Conservation (phyloP, 1,284 basidiomycete genomes). For the Dichomitus squalens region DNA sequence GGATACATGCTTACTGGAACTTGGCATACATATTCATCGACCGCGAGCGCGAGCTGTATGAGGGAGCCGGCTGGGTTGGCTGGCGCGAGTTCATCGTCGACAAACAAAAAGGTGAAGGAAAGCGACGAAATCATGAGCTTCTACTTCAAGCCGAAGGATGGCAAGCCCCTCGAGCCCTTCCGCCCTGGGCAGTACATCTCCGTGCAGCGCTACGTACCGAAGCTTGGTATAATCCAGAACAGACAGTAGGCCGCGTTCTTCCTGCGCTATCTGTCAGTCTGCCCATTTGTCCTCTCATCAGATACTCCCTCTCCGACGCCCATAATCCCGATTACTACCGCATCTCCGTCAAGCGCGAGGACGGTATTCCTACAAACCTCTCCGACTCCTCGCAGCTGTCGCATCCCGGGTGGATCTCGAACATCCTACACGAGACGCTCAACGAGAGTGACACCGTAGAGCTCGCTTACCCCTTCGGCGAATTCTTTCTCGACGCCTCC, state of each 20-base stretch:
- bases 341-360: constrained; percentile 31
- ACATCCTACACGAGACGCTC: constrained; percentile 27
- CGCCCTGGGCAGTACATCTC: constrained; percentile 31
- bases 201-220: constrained; percentile 24
- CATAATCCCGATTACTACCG: constrained; percentile 27
- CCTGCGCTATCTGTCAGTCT: no score
- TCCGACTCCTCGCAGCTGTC: constrained; percentile 14
- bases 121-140: constrained; percentile 30
- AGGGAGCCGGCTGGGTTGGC: constrained; percentile 26
- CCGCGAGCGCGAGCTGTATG: constrained; percentile 29
- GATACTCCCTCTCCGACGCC: constrained; percentile 29
- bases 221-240: constrained; percentile 23
- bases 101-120: constrained; percentile 26
- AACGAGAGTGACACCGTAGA: constrained; percentile 27
- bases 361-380: constrained; percentile 6
- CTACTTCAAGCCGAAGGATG: constrained; percentile 30
- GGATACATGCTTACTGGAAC: constrained; percentile 30
- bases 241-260: constrained; percentile 21
- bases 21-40: constrained; percentile 30
- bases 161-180: constrained; percentile 21
- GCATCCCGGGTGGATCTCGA: constrained; percentile 30
- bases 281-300: constrained; percentile 3
- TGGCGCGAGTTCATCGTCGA: constrained; percentile 29
- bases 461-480: constrained; percentile 29
- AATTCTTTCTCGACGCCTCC: constrained; percentile 31